Percentiles rank a stretch among this genome's conserved stretches.
Evolutionary conservation across 768 basidiomycete genomes (phyloP).

Genomic region (Suillus placidus): DNA sequence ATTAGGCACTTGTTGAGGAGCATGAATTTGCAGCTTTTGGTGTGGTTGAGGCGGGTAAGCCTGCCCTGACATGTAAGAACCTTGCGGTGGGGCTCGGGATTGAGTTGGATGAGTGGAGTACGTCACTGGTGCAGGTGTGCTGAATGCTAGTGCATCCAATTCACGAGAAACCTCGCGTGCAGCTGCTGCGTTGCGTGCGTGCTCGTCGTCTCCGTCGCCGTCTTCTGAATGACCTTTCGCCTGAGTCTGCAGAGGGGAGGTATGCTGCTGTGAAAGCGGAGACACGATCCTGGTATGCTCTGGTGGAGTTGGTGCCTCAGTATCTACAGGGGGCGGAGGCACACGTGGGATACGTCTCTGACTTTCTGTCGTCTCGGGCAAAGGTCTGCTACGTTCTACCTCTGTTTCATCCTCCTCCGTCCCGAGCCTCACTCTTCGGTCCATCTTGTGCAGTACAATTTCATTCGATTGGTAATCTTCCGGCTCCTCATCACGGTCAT

Average conservation of each 20-base stretch:
- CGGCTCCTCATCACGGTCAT: conserved; percentile 25
- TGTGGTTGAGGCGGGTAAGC: conserved; percentile 4
- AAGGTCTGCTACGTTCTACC: not conserved
- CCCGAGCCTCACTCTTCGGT: not conserved
- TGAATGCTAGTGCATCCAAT: conserved; percentile 56
- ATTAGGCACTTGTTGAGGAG: conserved; percentile 10
- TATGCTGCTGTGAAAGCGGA: conserved; percentile 5
- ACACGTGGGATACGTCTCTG: conserved; percentile 36
- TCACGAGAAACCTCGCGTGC: conserved; percentile 70
- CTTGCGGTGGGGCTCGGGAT: conserved; percentile 14
- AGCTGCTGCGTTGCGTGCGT: conserved; percentile 63
- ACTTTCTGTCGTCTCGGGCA: conserved; percentile 23
- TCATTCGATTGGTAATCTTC: conserved; percentile 17
- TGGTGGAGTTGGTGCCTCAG: conserved; percentile 17
- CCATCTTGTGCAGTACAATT: not conserved
- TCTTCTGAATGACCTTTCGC: conserved; percentile 14
- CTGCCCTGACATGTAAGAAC: not conserved
- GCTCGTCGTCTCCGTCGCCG: conserved; percentile 47
- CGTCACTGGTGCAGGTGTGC: conserved; percentile 25
- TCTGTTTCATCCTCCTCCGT: conserved; percentile 9
- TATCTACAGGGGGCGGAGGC: conserved; percentile 42
- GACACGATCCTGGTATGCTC: not conserved
- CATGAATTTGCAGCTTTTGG: conserved; percentile 14
- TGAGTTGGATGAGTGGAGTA: conserved; percentile 22
- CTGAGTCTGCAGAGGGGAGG: conserved; percentile 13